Evolutionary conservation across 1,139 yeast genomes (phyloP).

Genomic region (Candida dubliniensis): DNA sequence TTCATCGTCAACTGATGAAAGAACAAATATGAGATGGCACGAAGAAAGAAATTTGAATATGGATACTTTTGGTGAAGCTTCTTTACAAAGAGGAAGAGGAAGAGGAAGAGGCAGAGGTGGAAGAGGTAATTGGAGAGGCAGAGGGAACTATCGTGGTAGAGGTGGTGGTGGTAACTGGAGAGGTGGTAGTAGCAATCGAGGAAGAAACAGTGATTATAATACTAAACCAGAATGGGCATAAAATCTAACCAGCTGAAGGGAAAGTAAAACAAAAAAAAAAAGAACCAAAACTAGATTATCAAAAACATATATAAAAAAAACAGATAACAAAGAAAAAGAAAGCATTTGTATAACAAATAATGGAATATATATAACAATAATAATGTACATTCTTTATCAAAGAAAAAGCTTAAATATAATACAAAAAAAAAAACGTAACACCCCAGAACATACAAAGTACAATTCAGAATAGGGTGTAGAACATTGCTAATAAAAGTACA

Average conservation of each 20-base stretch:
- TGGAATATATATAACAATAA: too few relatives aligned
- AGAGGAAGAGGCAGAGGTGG: constrained; percentile 35
- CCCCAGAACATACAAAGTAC: too few relatives aligned
- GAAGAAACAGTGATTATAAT: constrained; percentile 22
- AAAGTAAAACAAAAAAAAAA: neutral
- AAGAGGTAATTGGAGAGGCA: constrained; percentile 27
- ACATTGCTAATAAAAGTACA: neutral
- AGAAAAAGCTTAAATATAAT: too few relatives aligned
- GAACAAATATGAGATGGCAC: constrained; percentile 52
- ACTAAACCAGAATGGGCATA: constrained; percentile 45
- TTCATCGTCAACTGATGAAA: constrained; percentile 55
- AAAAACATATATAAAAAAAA: neutral
- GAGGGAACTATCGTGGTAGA: constrained; percentile 21
- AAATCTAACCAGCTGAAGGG: neutral
- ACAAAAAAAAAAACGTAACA: too few relatives aligned
- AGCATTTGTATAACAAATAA: too few relatives aligned
- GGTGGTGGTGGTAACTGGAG: constrained; percentile 3
- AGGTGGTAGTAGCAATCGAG: constrained; percentile 7
- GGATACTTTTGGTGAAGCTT: constrained; percentile 69
- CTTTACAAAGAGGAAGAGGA: constrained; percentile 31
- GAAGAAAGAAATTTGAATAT: constrained; percentile 61
- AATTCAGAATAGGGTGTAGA: neutral
- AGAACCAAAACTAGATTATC: neutral
- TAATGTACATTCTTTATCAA: too few relatives aligned
- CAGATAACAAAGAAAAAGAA: neutral